A percentile compares a stretch with the other conserved stretches of the same genome.
Evolutionary conservation across 768 basidiomycete species (phyloP).

Genomic region (Tylopilus rubrobrunneus): DNA sequence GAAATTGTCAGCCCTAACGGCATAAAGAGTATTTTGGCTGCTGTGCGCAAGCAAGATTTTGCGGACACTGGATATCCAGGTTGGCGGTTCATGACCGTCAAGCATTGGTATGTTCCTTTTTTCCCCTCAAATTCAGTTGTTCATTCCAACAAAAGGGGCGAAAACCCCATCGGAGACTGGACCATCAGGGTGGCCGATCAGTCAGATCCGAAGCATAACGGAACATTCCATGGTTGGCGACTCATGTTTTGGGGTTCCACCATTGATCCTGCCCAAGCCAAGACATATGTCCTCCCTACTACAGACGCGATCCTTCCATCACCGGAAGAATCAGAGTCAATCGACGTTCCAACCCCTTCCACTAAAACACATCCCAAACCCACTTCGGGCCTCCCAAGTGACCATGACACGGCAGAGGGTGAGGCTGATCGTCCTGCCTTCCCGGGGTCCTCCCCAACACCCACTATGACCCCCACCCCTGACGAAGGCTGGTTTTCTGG

Average conservation of each 20-base stretch:
- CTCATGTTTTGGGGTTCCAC: conserved; percentile 90
- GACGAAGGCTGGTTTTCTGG: conserved; percentile 86
- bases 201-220: conserved; percentile 51
- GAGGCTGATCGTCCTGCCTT: conserved; percentile 79
- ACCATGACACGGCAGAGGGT: conserved; percentile 76
- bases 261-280: conserved; percentile 65
- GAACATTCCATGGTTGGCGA: conserved; percentile 84
- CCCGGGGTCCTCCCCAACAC: conserved; percentile 33
- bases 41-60: conserved; percentile 60
- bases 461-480: conserved; percentile 52
- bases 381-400: conserved; percentile 81
- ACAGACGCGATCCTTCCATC: conserved; percentile 48
- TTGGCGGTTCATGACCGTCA: conserved; percentile 98
- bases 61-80: conserved; percentile 75
- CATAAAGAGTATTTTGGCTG: conserved; percentile 79
- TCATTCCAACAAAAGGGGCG: conserved; percentile 62
- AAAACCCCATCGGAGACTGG: conserved; percentile 89
- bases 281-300: conserved; percentile 56
- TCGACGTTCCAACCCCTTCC: conserved; percentile 38
- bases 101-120: conserved; percentile 73
- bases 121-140: conserved; percentile 1
- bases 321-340: conserved; percentile 40
- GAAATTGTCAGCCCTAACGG: conserved; percentile 83
- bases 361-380: conserved; percentile 78
- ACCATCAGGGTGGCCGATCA: conserved; percentile 83